Conservation (phyloP, 345 rosid genomes). For the Adansonia digitata region DNA sequence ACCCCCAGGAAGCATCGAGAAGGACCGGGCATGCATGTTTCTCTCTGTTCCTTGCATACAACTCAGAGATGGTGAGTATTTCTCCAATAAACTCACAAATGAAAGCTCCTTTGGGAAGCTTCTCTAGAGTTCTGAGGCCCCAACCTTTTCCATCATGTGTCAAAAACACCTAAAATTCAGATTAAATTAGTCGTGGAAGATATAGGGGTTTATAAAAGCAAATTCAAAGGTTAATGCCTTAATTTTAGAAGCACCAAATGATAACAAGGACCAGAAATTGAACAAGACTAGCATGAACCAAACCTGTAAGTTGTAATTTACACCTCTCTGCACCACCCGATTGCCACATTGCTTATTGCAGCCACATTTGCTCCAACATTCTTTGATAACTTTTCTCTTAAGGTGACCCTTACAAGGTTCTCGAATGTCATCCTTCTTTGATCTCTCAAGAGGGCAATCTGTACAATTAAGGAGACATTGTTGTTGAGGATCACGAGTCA, state of each 20-base stretch:
- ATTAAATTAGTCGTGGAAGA: slow-evolving; percentile 1
- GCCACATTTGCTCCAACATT: slow-evolving; percentile 92
- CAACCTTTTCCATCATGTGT: slow-evolving; percentile 72
- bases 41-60: slow-evolving; percentile 41
- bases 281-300: background rate
- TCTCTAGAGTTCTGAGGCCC: slow-evolving; percentile 69
- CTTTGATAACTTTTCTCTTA: slow-evolving; percentile 64
- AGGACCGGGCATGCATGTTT: slow-evolving; percentile 50
- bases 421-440: slow-evolving; percentile 39
- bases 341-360: slow-evolving; percentile 77
- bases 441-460: slow-evolving; percentile 67
- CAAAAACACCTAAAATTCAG: slow-evolving; percentile 50
- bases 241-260: background rate
- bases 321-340: slow-evolving; percentile 84
- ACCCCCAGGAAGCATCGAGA: slow-evolving; percentile 85
- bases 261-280: background rate
- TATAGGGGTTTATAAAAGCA: background rate
- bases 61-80: slow-evolving; percentile 63
- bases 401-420: slow-evolving; percentile 89
- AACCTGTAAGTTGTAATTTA: slow-evolving; percentile 75
- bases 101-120: slow-evolving; percentile 73
- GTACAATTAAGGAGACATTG: slow-evolving; percentile 48
- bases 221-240: background rate
- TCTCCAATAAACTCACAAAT: slow-evolving; percentile 88
- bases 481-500: slow-evolving; percentile 47